phyloP scores from a whole-genome alignment of 2,329 filamentous ascomycete genomes.

The Ophiocordyceps camponoti-rufipedis region DNA sequence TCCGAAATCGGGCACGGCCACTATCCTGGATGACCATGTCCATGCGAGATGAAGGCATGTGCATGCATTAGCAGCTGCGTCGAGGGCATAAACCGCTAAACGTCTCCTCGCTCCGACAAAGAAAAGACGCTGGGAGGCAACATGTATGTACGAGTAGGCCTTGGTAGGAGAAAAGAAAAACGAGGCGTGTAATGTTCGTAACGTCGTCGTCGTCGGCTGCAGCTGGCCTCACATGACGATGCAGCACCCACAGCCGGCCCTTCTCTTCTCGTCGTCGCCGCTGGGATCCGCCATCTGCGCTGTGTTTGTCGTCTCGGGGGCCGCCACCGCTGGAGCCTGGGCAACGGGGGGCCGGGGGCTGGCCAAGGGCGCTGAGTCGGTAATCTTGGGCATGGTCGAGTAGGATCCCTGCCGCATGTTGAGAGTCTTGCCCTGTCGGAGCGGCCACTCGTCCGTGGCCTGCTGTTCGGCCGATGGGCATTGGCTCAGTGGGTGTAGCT shows the following conservation, averaged over 20 bases:
- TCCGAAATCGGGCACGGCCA: too few relatives aligned
- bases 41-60: not conserved
- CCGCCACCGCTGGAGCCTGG: constrained; percentile 11
- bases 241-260: constrained; percentile 28
- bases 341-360: constrained; percentile 25
- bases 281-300: constrained; percentile 1
- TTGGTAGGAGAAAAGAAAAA: too few relatives aligned
- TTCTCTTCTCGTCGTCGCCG: constrained; percentile 18
- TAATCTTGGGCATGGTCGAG: constrained; percentile 44
- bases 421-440: constrained; percentile 32
- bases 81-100: not conserved
- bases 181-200: not conserved
- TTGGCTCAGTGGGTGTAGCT: not conserved
- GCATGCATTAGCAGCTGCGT: not conserved
- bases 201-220: not conserved
- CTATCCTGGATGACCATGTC: not conserved
- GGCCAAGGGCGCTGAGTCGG: constrained; percentile 19
- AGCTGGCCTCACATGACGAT: constrained; percentile 24
- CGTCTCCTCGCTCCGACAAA: not conserved
- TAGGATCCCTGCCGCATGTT: constrained; percentile 28
- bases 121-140: not conserved
- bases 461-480: constrained; percentile 14
- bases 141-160: not conserved
- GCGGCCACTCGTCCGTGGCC: constrained; percentile 36
- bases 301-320: constrained; percentile 3